Evolutionary conservation across 495 filamentous ascomycete species (phyloP), one percentile per base, ranked within the genome.

Genomic region (Bryoglossum gracile): DNA sequence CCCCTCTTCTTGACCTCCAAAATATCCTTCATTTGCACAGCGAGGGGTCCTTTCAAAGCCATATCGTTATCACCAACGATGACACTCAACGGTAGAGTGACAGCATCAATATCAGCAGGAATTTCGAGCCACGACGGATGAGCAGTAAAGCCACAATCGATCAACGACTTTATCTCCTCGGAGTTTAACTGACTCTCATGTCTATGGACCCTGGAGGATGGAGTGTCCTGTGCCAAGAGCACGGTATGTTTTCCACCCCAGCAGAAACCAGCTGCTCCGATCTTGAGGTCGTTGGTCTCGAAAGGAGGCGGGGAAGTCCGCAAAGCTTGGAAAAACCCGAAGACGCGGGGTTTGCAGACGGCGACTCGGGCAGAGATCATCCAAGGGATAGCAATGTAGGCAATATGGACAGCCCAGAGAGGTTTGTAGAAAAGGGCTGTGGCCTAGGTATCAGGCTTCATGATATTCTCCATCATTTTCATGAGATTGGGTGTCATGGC

Each of bases 181-280:
- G 62, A 61, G 14, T 60, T 62, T 24, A 57, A 50, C 17, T 49
- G 49, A 0, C 48, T 53, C 10, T 30, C 43, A 32, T 53, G 41
- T 18, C 50, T 17, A n/a, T 40, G 35, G 21, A 61, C 60, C 48
- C 43, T 42, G 4, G 51, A 50, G 1, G 42, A 44, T 1, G 47
- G 46, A 4, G 42, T 34, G 51, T 65, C 65, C 25, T 68, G 62
- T 4, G 68, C 64, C 4, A 81, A 62, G 11, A 64, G 50, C 3
- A 75, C 49, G 0, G 68, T 59, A 49, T 77, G 68, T 48, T 72
- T 72, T 2, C 77, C 80, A 35, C 79, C 79, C 78, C 76, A 82
- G 61, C 78, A 81, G 58, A 77, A 82, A 0, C 80, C 80, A 0
- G 76, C 71, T 1, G 65, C 68, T 24, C 70, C 74, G 39, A 82